Evolutionary conservation across 805 yeast genomes (phyloP), one percentile per base, ranked within the genome.

Genomic region (Pichia membranifaciens): DNA sequence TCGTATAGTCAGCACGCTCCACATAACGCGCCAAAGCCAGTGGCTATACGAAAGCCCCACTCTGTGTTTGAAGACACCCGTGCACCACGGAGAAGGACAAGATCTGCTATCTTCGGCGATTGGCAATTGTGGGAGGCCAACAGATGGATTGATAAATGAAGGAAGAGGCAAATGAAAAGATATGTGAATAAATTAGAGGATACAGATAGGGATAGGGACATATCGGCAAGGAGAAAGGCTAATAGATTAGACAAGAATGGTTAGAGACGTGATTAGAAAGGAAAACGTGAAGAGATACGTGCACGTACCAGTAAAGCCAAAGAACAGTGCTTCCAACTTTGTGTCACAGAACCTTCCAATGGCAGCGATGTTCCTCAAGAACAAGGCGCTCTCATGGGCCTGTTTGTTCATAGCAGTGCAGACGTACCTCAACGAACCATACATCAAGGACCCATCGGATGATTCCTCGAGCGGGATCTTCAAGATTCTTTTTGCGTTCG

Each of bases 311-410:
- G 70, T 71, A 13, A 67, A 70, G 52, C 69, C 74, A 33, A 67
- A 78, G 48, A 62, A 63, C 37, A 70, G 67, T 41, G 78, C 78
- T 6, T 61, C 78, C 3, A 64, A 67, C 36, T 68, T 74, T 66
- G 67, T 75, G 23, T 62, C 79, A 6, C 79, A 76, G 56, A 71
- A 79, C 40, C 63, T 78, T 50, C 83, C 83, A 37, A 74, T 78
- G 80, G 81, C 78, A 2, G 82, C 82, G 40, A 78, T 78, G 83
- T 77, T 78, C 59, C 65, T 78, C 73, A 67, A 72, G 56, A 76
- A 77, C 60, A 78, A 75, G 58, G 63, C 78, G 52, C 61, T 78
- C 55, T 69, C 81, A 12, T 78, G 82, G 82, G 67, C 81, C 3
- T 61, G 79, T 21, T 57, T 75, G 22, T 76, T 78, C 57, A 61